Conservation (phyloP, 1,139 yeast species). For the Yamadazyma friedrichii region DNA sequence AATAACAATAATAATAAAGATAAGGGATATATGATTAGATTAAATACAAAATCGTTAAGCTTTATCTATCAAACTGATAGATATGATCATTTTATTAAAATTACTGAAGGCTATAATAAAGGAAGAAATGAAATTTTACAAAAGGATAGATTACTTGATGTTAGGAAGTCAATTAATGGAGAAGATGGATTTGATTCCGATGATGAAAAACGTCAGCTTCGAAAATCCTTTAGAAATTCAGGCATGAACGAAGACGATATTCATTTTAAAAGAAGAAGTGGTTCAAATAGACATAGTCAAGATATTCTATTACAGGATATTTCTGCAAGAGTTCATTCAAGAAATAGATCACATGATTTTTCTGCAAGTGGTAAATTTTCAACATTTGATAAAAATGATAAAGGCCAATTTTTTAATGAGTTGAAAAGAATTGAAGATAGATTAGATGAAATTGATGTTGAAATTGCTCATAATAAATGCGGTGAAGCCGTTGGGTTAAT, state of each 20-base stretch:
- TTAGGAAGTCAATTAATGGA: slow-evolving; percentile 16
- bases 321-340: slow-evolving; percentile 54
- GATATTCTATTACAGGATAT: slow-evolving; percentile 50
- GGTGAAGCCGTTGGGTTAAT: slow-evolving; percentile 54
- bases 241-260: slow-evolving; percentile 29
- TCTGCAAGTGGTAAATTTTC: slow-evolving; percentile 18
- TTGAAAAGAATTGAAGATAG: slow-evolving; percentile 59
- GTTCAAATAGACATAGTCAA: slow-evolving; percentile 33
- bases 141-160: slow-evolving; percentile 44
- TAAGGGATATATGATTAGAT: slow-evolving; percentile 41
- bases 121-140: slow-evolving; percentile 62
- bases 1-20: slow-evolving; percentile 20
- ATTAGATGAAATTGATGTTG: slow-evolving; percentile 66
- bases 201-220: slow-evolving; percentile 41
- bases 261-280: slow-evolving; percentile 24
- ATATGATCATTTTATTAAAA: slow-evolving; percentile 55
- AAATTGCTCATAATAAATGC: slow-evolving; percentile 60
- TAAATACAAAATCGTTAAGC: slow-evolving; percentile 47
- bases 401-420: slow-evolving; percentile 36
- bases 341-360: slow-evolving; percentile 53
- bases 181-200: slow-evolving; percentile 21
- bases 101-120: slow-evolving; percentile 58
- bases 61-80: slow-evolving; percentile 68
- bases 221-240: slow-evolving; percentile 42
- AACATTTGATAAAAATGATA: slow-evolving; percentile 18